Conservation (phyloP, 306 rosid genomes). For the Corylus heterophylla region DNA sequence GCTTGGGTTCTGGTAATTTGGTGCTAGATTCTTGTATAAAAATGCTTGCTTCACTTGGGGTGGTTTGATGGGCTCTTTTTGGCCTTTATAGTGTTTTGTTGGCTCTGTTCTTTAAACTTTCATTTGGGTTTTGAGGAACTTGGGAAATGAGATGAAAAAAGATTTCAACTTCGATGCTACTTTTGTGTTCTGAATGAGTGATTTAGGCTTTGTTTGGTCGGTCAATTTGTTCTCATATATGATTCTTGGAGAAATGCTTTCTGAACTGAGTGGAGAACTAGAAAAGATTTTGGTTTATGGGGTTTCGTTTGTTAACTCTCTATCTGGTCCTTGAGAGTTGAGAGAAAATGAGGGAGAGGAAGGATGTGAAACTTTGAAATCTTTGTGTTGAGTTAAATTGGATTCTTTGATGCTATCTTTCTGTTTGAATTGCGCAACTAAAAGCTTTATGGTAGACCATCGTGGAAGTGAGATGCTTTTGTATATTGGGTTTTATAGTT, state of each 20-base stretch:
- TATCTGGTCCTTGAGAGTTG: slow-evolving; percentile 23
- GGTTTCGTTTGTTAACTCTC: neutral
- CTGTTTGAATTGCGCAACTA: neutral
- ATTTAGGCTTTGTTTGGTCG: neutral
- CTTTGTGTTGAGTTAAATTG: neutral
- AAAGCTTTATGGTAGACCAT: neutral
- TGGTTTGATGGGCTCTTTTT: neutral
- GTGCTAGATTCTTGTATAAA: neutral
- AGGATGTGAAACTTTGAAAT: slow-evolving; percentile 20
- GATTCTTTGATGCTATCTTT: neutral
- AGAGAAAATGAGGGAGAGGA: slow-evolving; percentile 23
- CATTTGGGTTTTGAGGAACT: slow-evolving; percentile 1
- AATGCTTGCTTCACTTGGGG: neutral
- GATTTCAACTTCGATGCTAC: slow-evolving; percentile 7
- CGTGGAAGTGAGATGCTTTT: neutral
- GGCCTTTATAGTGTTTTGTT: slow-evolving; percentile 13
- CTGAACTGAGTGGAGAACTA: neutral
- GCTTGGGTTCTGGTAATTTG: slow-evolving; percentile 7
- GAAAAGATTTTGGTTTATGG: neutral
- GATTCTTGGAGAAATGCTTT: slow-evolving; percentile 9
- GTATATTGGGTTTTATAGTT: neutral
- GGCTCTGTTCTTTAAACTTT: slow-evolving; percentile 16
- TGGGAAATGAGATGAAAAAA: neutral
- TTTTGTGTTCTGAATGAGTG: slow-evolving; percentile 17
- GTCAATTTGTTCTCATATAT: slow-evolving; percentile 20